Evolutionary conservation across 306 rosid genomes (phyloP), one percentile per base, ranked within the genome.

Genomic region (Corylus americana): DNA sequence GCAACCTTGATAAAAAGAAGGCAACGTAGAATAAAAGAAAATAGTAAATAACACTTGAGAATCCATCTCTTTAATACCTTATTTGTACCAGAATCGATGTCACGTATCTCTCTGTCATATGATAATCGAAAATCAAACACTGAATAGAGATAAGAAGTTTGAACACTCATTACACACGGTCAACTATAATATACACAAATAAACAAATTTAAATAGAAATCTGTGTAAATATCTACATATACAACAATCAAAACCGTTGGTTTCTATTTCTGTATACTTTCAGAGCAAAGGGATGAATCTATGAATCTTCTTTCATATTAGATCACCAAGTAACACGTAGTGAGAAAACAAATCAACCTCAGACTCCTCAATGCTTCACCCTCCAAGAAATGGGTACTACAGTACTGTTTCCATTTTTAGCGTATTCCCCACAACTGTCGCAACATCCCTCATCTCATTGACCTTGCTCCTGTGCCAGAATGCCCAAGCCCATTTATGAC

Each of bases 401-500:
- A 22, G 25, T 22, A 17, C 11, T 18, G n/a, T 67, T 17, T 18
- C 11, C 66, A 7, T 18, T 64, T 35, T 37, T 42, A 42, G 72
- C 12, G 22, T 16, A 67, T 67, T 67, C 72, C 14, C 72, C 50
- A 39, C 50, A 9, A 8, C 71, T 7, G 42, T n/a, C 72, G 8
- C 20, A 31, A 8, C 74, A 39, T 47, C 63, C 42, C 39, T 55
- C 70, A 59, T 35, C 53, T 77, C 73, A 82, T 71, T 71, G 55
- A 44, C 57, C 67, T 74, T 76, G 71, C 78, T 80, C 85, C 81
- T 73, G 68, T 42, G 70, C 70, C 74, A 71, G 74, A 82, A 77
- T 79, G 67, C 11, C 42, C 70, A 59, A 73, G 14, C 39, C 97
- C 93, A 78, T 80, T 78, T 31, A 90, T 84, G 70, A 94, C 88